Conservation (phyloP, 2,329 filamentous ascomycete genomes). For the Paecilomyces formosus region DNA sequence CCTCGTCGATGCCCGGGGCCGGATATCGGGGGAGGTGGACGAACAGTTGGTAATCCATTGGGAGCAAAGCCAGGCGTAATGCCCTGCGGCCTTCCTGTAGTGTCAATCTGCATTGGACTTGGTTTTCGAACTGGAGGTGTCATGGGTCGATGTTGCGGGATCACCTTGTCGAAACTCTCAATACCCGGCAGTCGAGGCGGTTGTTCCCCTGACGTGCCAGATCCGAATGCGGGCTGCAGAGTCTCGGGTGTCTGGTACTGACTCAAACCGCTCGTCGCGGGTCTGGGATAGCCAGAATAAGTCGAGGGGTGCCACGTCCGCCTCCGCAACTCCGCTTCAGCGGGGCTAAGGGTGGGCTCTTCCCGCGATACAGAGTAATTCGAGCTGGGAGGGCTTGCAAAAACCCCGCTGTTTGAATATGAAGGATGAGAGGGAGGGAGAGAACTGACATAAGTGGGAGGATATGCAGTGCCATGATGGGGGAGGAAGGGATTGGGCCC, state of each 20-base stretch:
- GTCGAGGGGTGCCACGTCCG: constrained; percentile 80
- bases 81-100: constrained; percentile 33
- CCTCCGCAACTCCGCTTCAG: constrained; percentile 71
- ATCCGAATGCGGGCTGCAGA: constrained; percentile 48
- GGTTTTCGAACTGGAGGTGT: constrained; percentile 58
- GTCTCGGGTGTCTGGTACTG: constrained; percentile 66
- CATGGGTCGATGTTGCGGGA: constrained; percentile 49
- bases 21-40: constrained; percentile 35
- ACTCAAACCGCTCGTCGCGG: constrained; percentile 64
- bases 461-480: constrained; percentile 49
- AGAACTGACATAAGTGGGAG: constrained; percentile 50
- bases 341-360: constrained; percentile 24
- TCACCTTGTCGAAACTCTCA: constrained; percentile 78
- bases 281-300: constrained; percentile 56
- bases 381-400: constrained; percentile 62
- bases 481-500: constrained; percentile 66
- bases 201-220: constrained; percentile 48
- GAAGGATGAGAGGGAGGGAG: constrained; percentile 49
- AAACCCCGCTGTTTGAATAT: constrained; percentile 53
- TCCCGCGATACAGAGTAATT: constrained; percentile 40
- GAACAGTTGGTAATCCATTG: constrained; percentile 24
- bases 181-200: constrained; percentile 75
- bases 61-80: constrained; percentile 27
- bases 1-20: constrained; percentile 37
- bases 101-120: constrained; percentile 73